Evolutionary conservation across 805 yeast species (phyloP).

Genomic region (Cyberlindnera maritima): DNA sequence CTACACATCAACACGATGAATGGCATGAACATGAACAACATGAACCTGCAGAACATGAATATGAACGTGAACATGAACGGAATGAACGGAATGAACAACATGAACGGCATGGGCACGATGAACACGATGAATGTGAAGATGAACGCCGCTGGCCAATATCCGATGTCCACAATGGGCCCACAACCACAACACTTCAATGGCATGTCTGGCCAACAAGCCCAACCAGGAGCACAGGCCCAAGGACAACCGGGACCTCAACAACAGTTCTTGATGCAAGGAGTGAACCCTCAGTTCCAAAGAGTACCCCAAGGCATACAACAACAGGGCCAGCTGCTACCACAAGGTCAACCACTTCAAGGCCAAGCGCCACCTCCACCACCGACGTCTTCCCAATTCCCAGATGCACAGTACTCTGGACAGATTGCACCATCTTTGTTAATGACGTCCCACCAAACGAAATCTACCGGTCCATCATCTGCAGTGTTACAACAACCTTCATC

Average conservation of each 20-base stretch:
- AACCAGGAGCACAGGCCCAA: background rate
- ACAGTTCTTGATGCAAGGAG: slow-evolving; percentile 13
- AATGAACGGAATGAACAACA: slow-evolving; percentile 16
- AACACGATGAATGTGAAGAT: slow-evolving; percentile 9
- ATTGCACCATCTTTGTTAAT: background rate
- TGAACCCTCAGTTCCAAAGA: slow-evolving; percentile 12
- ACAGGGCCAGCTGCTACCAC: slow-evolving; percentile 8
- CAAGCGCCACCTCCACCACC: slow-evolving; percentile 7
- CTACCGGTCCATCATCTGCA: slow-evolving; percentile 7
- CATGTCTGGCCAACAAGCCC: slow-evolving; percentile 1
- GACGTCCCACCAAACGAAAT: background rate
- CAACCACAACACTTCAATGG: slow-evolving; percentile 7
- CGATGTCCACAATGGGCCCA: slow-evolving; percentile 2
- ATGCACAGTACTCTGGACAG: background rate
- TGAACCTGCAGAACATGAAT: slow-evolving; percentile 10
- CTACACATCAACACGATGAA: background rate
- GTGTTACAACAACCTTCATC: slow-evolving; percentile 2
- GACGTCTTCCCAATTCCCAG: background rate
- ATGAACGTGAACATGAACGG: slow-evolving; percentile 5
- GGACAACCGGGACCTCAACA: slow-evolving; percentile 2
- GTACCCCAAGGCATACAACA: slow-evolving; percentile 15
- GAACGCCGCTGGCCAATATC: background rate
- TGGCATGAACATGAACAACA: slow-evolving; percentile 14
- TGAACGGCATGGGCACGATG: slow-evolving; percentile 3
- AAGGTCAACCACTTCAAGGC: slow-evolving; percentile 8